These are phyloP conservation scores for Infundibulicybe gibba DNA, from an alignment of 768 basidiomycete genomes.

Conservation along the genomic window DNA sequence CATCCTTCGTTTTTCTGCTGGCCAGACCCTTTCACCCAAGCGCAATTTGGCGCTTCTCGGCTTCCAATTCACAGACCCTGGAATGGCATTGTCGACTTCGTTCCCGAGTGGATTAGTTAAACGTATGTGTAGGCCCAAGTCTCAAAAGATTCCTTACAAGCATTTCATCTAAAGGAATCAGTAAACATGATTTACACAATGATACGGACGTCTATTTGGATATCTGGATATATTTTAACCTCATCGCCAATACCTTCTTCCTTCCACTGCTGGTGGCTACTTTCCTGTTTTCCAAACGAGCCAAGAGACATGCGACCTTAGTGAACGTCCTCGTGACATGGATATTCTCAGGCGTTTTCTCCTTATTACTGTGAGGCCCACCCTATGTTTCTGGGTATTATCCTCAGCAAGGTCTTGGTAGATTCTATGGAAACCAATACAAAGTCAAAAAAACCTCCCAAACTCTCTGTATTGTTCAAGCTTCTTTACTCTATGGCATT, in stretches of 20 bases:
- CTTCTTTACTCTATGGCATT: conserved; percentile 35
- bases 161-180: no score
- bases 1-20: no score
- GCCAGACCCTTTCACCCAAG: no score
- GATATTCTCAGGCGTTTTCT: conserved; percentile 41
- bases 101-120: no score
- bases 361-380: conserved; percentile 35
- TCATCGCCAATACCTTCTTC: conserved; percentile 41
- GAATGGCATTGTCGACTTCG: no score
- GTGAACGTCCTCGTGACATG: conserved; percentile 45
- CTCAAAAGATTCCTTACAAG: no score
- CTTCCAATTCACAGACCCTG: no score
- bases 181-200: no score
- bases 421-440: conserved; percentile 37
- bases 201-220: not conserved
- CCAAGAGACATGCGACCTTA: conserved; percentile 36
- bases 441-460: conserved; percentile 28
- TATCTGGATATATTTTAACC: conserved; percentile 29
- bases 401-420: conserved; percentile 3
- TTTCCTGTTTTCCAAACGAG: conserved; percentile 35
- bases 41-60: no score
- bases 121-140: no score
- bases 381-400: not conserved
- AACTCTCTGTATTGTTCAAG: conserved; percentile 39
- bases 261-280: conserved; percentile 40